These are phyloP conservation scores for Dactylellina drechsleri DNA, from an alignment of 2,329 filamentous ascomycete genomes.

Conservation along the genomic window DNA sequence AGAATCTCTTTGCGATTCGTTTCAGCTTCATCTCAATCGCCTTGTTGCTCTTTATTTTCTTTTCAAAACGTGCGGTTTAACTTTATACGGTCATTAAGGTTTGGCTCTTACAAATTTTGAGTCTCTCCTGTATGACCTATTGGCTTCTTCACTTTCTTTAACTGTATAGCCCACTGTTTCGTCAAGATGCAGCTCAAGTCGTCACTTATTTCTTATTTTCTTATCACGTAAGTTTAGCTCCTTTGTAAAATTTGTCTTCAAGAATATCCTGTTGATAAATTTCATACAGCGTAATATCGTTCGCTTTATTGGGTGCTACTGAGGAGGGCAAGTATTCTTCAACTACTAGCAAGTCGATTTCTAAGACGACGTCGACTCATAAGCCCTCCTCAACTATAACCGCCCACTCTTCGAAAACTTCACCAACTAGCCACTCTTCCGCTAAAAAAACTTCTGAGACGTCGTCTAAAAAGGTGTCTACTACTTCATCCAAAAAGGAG, in stretches of 20 bases:
- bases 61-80: not conserved
- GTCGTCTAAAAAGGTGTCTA: not conserved
- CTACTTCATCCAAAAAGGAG: not conserved
- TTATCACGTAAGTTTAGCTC: not conserved
- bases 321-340: not conserved
- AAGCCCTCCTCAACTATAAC: not conserved
- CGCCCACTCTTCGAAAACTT: no score
- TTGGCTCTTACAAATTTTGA: not conserved
- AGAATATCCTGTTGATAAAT: no score
- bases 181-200: slow-evolving; percentile 12
- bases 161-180: not conserved
- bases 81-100: not conserved
- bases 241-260: no score
- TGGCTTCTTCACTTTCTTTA: slow-evolving; percentile 1
- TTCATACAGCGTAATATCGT: not conserved
- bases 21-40: not conserved
- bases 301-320: not conserved
- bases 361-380: not conserved
- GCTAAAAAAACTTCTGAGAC: not conserved
- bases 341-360: not conserved
- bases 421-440: not conserved
- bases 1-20: not conserved
- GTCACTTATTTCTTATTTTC: slow-evolving; percentile 1
- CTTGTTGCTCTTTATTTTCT: not conserved
- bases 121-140: no score